Percentiles rank a stretch among this genome's conserved stretches.
These are phyloP conservation scores for Zoysia japonica DNA, from an alignment of 176 grass and related monocot genomes.

Conservation along the genomic window DNA sequence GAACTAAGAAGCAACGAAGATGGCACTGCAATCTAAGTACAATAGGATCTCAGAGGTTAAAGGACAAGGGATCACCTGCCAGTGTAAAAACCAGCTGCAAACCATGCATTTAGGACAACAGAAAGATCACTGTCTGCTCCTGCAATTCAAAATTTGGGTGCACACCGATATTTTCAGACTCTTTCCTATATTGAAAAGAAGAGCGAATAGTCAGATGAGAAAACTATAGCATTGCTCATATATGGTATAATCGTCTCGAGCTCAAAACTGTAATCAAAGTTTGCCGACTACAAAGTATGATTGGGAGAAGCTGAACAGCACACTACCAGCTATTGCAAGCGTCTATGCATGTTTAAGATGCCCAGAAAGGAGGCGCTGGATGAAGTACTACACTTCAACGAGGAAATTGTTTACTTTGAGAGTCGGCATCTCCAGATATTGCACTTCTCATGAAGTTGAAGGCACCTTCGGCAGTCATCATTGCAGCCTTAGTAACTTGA, in stretches of 20 bases:
- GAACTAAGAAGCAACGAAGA: background rate
- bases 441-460: constrained; percentile 38
- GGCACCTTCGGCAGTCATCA: constrained; percentile 12
- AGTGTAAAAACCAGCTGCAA: constrained; percentile 84
- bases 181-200: constrained; percentile 20
- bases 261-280: constrained; percentile 11
- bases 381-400: background rate
- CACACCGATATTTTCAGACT: constrained; percentile 33
- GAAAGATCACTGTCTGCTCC: constrained; percentile 56
- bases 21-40: constrained; percentile 2
- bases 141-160: constrained; percentile 32
- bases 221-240: constrained; percentile 16
- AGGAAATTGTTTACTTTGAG: constrained; percentile 39
- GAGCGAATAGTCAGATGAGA: background rate
- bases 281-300: background rate
- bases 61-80: constrained; percentile 54
- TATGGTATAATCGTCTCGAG: background rate
- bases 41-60: background rate
- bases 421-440: constrained; percentile 31
- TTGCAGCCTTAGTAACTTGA: constrained; percentile 18
- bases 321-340: constrained; percentile 5
- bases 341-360: background rate
- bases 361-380: too few relatives aligned
- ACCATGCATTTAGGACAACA: constrained; percentile 78
- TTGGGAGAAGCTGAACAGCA: too few relatives aligned